Evolutionary conservation across 2,329 filamentous ascomycete genomes (phyloP).

Genomic region (Aspergillus japonicus): DNA sequence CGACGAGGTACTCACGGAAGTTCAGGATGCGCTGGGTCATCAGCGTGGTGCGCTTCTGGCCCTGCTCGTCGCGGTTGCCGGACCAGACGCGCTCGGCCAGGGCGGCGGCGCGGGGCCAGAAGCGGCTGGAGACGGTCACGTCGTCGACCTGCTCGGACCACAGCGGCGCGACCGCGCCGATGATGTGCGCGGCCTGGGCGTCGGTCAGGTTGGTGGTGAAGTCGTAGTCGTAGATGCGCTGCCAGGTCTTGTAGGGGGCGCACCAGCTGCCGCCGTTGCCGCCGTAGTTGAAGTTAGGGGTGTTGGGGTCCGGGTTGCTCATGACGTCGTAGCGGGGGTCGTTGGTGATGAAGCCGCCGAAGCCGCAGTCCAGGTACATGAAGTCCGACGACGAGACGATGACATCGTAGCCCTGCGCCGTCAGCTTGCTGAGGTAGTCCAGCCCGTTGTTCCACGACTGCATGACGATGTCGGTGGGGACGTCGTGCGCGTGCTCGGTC

Average conservation of each 20-base stretch:
- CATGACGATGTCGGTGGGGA: slow-evolving; percentile 54
- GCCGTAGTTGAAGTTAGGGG: slow-evolving; percentile 56
- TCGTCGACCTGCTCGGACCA: slow-evolving; percentile 59
- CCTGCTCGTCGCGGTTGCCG: slow-evolving; percentile 52
- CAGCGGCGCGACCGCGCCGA: slow-evolving; percentile 54
- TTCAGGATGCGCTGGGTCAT: slow-evolving; percentile 59
- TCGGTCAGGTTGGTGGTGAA: slow-evolving; percentile 52
- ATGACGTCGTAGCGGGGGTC: slow-evolving; percentile 57
- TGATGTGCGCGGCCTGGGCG: slow-evolving; percentile 48
- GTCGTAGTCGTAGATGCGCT: slow-evolving; percentile 60
- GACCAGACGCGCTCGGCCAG: slow-evolving; percentile 58
- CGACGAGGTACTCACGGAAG: slow-evolving; percentile 60
- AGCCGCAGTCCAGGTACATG: slow-evolving; percentile 58
- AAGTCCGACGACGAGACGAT: slow-evolving; percentile 58
- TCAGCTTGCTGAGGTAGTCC: slow-evolving; percentile 53
- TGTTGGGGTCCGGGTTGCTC: slow-evolving; percentile 49
- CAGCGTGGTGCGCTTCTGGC: slow-evolving; percentile 52
- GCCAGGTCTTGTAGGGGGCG: slow-evolving; percentile 60
- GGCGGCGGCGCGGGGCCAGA: slow-evolving; percentile 59
- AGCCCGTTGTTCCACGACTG: slow-evolving; percentile 58
- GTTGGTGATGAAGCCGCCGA: slow-evolving; percentile 55
- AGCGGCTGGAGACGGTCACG: slow-evolving; percentile 49
- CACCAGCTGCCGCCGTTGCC: slow-evolving; percentile 58
- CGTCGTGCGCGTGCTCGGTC: slow-evolving; percentile 45
- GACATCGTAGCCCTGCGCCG: slow-evolving; percentile 52